phyloP scores from a whole-genome alignment of 805 yeast species.

The Saccharomycopsis javanensis region DNA sequence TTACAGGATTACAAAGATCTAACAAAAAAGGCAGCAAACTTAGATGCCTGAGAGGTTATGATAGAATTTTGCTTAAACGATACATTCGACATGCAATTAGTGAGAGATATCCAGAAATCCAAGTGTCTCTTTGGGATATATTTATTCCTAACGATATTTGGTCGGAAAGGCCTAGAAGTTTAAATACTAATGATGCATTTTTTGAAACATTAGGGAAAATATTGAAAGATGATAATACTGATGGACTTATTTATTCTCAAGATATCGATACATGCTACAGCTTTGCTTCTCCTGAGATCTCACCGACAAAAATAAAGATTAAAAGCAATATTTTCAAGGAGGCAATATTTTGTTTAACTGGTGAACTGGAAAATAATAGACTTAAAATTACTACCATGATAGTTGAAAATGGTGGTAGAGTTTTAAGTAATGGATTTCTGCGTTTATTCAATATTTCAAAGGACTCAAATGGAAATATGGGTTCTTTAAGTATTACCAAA shows the following conservation, averaged over 20 bases:
- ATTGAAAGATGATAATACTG: neutral
- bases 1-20: conserved; percentile 34
- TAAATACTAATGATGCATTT: neutral
- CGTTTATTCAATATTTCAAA: conserved; percentile 21
- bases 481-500: conserved; percentile 16
- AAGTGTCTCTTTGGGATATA: conserved; percentile 27
- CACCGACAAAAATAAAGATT: conserved; percentile 16
- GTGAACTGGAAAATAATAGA: conserved; percentile 9
- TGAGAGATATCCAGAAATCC: conserved; percentile 20
- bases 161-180: conserved; percentile 26
- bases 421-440: conserved; percentile 29
- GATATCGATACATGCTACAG: conserved; percentile 7
- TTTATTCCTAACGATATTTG: conserved; percentile 33
- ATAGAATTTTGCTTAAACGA: conserved; percentile 34
- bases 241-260: neutral
- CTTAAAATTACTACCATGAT: conserved; percentile 1
- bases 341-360: conserved; percentile 19
- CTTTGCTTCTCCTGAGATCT: conserved; percentile 13
- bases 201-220: neutral
- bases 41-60: conserved; percentile 53
- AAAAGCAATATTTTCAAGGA: conserved; percentile 17
- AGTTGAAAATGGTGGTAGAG: conserved; percentile 29
- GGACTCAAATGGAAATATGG: conserved; percentile 4
- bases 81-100: conserved; percentile 20
- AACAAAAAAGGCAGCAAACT: conserved; percentile 25